A percentile compares a stretch with the other conserved stretches of the same genome.
Evolutionary conservation across 257 asterid species (phyloP).

Genomic region (Knoxia roxburghii): DNA sequence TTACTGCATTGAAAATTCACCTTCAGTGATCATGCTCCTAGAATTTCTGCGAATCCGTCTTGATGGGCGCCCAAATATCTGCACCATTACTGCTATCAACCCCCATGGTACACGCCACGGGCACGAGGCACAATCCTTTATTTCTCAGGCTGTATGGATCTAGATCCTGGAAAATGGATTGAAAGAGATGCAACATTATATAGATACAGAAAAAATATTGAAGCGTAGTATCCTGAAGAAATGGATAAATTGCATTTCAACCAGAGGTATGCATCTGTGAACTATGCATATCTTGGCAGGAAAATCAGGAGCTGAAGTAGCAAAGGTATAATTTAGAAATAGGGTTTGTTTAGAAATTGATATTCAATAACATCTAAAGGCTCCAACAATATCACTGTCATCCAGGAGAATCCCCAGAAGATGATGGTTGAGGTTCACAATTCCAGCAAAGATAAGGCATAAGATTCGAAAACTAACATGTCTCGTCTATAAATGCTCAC

Average conservation of each 20-base stretch:
- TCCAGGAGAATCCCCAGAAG: neutral
- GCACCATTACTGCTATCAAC: conserved; percentile 85
- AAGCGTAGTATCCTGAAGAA: no score
- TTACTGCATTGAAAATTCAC: conserved; percentile 20
- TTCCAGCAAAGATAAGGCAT: neutral
- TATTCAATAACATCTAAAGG: neutral
- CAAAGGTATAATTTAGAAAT: no score
- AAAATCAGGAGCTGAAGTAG: no score
- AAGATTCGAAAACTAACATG: neutral
- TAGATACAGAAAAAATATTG: neutral
- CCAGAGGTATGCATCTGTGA: neutral
- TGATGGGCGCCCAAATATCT: conserved; percentile 92
- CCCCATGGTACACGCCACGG: conserved; percentile 51
- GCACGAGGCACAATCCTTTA: conserved; percentile 77
- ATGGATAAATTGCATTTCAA: neutral
- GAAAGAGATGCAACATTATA: conserved; percentile 1
- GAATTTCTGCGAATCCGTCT: conserved; percentile 30
- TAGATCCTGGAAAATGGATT: conserved; percentile 29
- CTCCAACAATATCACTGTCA: neutral
- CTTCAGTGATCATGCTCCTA: conserved; percentile 19
- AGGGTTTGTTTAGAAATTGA: no score
- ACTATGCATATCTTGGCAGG: no score
- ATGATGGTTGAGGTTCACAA: neutral
- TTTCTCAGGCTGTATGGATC: conserved; percentile 46
- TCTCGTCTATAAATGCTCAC: conserved; percentile 29